Conservation (phyloP, 345 rosid species). For the Reutealis trisperma region DNA sequence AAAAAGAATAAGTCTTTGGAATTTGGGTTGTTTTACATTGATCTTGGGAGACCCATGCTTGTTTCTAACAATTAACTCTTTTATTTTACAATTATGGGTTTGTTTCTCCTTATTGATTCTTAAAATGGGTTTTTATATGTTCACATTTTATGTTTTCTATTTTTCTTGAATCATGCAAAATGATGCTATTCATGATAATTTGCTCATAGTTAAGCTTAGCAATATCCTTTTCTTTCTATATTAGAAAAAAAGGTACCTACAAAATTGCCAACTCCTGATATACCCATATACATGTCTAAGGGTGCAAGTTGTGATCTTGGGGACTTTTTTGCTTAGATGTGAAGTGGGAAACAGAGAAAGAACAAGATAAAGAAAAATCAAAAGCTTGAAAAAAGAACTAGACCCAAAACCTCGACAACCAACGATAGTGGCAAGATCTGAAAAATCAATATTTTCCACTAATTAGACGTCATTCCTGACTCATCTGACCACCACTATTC, state of each 20-base stretch:
- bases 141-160: conserved; percentile 1
- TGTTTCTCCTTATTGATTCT: conserved; percentile 18
- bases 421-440: no score
- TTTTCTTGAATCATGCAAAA: conserved; percentile 43
- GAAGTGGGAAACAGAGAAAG: no score
- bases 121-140: conserved; percentile 14
- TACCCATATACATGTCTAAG: conserved; percentile 3
- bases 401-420: no score
- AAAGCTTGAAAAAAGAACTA: no score
- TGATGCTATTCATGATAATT: conserved; percentile 47
- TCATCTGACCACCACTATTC: conserved; percentile 35
- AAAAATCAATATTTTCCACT: no score
- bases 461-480: no score
- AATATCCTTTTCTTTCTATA: conserved; percentile 29
- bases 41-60: conserved; percentile 82
- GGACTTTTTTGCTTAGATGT: no score
- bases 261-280: conserved; percentile 14
- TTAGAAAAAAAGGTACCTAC: conserved; percentile 23
- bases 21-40: conserved; percentile 64
- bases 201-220: conserved; percentile 23
- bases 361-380: no score
- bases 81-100: conserved; percentile 20
- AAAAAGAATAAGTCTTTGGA: conserved; percentile 44
- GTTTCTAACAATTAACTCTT: conserved; percentile 30
- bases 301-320: no score